A percentile compares a stretch with the other conserved stretches of the same genome.
Evolutionary conservation across 2,329 filamentous ascomycete genomes (phyloP).

Genomic region (Botryotinia globosa): DNA sequence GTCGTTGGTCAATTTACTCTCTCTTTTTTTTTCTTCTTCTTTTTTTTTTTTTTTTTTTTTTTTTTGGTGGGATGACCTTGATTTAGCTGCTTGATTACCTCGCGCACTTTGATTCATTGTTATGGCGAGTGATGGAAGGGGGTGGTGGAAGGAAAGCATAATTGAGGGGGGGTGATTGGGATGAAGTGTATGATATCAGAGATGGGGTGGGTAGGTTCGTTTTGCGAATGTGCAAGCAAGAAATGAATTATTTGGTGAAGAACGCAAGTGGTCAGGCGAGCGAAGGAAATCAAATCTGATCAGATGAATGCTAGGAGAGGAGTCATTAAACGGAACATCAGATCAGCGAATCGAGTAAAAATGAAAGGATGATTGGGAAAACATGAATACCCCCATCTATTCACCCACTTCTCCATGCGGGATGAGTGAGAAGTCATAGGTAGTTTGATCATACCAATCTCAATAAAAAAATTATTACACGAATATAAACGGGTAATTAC

Average conservation of each 20-base stretch:
- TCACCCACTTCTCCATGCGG: not conserved
- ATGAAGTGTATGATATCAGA: constrained; percentile 12
- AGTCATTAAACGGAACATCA: not conserved
- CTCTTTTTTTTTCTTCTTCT: too few species aligned
- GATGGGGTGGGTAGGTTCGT: not conserved
- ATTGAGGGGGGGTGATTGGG: not conserved
- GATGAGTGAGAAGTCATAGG: not conserved
- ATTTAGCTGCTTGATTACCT: constrained; percentile 5
- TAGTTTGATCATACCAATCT: not conserved
- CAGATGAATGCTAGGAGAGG: constrained; percentile 1
- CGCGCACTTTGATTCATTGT: not conserved
- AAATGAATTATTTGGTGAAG: constrained; percentile 1
- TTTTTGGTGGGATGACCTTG: constrained; percentile 2
- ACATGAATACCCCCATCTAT: not conserved
- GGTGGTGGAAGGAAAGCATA: not conserved
- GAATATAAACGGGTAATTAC: not conserved
- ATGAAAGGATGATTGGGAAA: not conserved
- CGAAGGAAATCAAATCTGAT: not conserved
- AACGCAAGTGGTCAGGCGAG: not conserved
- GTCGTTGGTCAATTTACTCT: not conserved
- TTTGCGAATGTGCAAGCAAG: not conserved
- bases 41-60: too few species aligned
- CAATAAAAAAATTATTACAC: not conserved
- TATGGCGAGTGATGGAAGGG: not conserved
- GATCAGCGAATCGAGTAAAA: not conserved